These are phyloP conservation scores for Cryphonectria carpinicola DNA, from an alignment of 2,329 filamentous ascomycete genomes.

Conservation along the genomic window DNA sequence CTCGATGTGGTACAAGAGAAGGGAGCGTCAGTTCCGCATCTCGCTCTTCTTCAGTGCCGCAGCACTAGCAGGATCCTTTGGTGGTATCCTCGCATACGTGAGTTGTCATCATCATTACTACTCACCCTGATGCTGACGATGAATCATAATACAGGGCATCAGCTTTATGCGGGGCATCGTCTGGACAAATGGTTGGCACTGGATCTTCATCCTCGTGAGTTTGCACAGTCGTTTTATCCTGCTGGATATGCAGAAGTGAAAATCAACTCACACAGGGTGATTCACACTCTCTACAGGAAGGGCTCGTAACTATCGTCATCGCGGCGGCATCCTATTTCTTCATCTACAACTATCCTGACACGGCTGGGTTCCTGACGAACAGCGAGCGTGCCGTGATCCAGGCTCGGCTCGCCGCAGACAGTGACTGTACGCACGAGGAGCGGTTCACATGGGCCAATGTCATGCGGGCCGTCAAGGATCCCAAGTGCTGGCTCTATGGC, in stretches of 20 bases:
- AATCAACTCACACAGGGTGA: neutral
- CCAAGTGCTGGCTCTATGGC: constrained; percentile 74
- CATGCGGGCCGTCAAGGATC: constrained; percentile 63
- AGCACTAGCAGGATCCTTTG: constrained; percentile 59
- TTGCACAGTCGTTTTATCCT: neutral
- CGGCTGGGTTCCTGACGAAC: constrained; percentile 59
- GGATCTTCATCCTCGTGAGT: constrained; percentile 63
- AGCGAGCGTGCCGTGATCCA: constrained; percentile 62
- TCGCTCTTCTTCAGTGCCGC: constrained; percentile 61
- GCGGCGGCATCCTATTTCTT: constrained; percentile 58
- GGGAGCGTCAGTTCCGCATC: constrained; percentile 58
- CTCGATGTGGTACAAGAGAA: constrained; percentile 60
- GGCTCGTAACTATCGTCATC: constrained; percentile 58
- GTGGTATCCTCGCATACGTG: constrained; percentile 59
- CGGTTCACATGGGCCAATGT: constrained; percentile 71
- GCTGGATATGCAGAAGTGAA: neutral
- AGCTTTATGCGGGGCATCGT: constrained; percentile 57
- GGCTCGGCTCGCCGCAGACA: constrained; percentile 67
- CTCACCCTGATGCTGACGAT: too few relatives aligned
- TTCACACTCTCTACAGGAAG: constrained; percentile 46
- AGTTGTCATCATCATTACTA: constrained; percentile 28
- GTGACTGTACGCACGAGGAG: constrained; percentile 71
- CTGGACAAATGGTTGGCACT: constrained; percentile 57
- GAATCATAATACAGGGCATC: constrained; percentile 47
- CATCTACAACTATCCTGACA: constrained; percentile 68